Conservation (phyloP, 2,329 filamentous ascomycete genomes). For the Claviceps citrina region DNA sequence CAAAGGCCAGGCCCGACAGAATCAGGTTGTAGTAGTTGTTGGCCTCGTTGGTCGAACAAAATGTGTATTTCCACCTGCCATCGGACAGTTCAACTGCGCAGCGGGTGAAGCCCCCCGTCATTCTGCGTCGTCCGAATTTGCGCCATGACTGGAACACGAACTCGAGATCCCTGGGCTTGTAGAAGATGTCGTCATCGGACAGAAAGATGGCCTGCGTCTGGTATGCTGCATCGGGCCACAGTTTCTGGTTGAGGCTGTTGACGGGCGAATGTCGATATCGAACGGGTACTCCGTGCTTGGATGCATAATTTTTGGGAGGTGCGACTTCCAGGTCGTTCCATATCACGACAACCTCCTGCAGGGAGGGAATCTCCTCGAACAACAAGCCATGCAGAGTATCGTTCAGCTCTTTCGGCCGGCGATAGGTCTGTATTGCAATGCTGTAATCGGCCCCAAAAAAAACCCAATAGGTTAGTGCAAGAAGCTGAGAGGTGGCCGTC, state of each 20-base stretch:
- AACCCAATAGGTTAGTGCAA: neutral
- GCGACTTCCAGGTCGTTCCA: slow-evolving; percentile 21
- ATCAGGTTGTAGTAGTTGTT: slow-evolving; percentile 21
- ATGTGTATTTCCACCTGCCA: slow-evolving; percentile 17
- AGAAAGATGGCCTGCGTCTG: slow-evolving; percentile 24
- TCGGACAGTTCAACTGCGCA: slow-evolving; percentile 14
- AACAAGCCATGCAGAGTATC: slow-evolving; percentile 16
- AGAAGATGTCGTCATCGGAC: slow-evolving; percentile 26
- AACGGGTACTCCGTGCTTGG: slow-evolving; percentile 17
- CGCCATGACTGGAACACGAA: slow-evolving; percentile 27
- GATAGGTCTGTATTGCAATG: slow-evolving; percentile 23
- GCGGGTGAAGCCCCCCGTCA: slow-evolving; percentile 23
- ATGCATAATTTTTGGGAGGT: slow-evolving; percentile 16
- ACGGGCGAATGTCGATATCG: slow-evolving; percentile 18
- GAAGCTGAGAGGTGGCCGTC: too few relatives aligned
- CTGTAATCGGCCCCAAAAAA: slow-evolving; percentile 9
- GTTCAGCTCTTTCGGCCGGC: slow-evolving; percentile 21
- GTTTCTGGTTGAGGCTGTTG: slow-evolving; percentile 24
- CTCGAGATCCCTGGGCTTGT: slow-evolving; percentile 22
- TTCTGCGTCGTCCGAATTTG: slow-evolving; percentile 19
- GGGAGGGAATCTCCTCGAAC: slow-evolving; percentile 18
- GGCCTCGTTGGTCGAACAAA: slow-evolving; percentile 15
- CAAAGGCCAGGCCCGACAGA: slow-evolving; percentile 23
- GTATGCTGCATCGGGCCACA: slow-evolving; percentile 21
- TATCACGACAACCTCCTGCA: slow-evolving; percentile 22